These are phyloP conservation scores for Anastatica hierochuntica DNA, from an alignment of 345 rosid species.

Conservation along the genomic window DNA sequence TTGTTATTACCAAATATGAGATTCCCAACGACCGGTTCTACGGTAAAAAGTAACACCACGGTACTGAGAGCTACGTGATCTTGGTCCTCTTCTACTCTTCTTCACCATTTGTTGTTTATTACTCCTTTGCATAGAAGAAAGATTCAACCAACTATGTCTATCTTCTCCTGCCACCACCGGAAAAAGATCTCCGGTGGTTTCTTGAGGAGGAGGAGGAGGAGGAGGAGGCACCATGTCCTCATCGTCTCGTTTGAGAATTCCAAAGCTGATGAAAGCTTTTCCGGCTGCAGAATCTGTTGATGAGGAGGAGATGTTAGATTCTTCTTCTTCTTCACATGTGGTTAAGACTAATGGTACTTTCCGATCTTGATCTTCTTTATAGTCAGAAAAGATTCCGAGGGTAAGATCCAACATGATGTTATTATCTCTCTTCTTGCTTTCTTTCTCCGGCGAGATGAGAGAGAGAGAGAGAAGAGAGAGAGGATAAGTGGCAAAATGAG, in stretches of 20 bases:
- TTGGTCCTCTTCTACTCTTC: constrained; percentile 80
- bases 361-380: constrained; percentile 20
- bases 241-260: constrained; percentile 27
- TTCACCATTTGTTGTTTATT: constrained; percentile 8
- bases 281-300: constrained; percentile 9
- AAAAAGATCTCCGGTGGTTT: constrained; percentile 22
- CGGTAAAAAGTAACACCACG: constrained; percentile 97
- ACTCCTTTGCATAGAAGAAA: constrained; percentile 17
- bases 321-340: constrained; percentile 4
- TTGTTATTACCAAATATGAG: constrained; percentile 72
- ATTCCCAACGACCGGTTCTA: constrained; percentile 97
- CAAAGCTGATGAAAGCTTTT: constrained; percentile 25
- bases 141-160: constrained; percentile 24
- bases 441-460: constrained; percentile 8
- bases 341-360: constrained; percentile 11
- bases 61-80: constrained; percentile 93
- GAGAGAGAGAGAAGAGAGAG: constrained; percentile 10
- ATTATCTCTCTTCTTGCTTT: not conserved
- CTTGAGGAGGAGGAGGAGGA: constrained; percentile 28
- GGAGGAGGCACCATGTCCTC: constrained; percentile 3
- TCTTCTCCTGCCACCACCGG: constrained; percentile 8
- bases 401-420: constrained; percentile 24
- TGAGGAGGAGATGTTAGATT: constrained; percentile 2
- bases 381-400: constrained; percentile 20
- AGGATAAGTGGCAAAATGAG: constrained; percentile 22